Conservation (phyloP, 2,329 filamentous ascomycete genomes). For the Nemania sp. region DNA sequence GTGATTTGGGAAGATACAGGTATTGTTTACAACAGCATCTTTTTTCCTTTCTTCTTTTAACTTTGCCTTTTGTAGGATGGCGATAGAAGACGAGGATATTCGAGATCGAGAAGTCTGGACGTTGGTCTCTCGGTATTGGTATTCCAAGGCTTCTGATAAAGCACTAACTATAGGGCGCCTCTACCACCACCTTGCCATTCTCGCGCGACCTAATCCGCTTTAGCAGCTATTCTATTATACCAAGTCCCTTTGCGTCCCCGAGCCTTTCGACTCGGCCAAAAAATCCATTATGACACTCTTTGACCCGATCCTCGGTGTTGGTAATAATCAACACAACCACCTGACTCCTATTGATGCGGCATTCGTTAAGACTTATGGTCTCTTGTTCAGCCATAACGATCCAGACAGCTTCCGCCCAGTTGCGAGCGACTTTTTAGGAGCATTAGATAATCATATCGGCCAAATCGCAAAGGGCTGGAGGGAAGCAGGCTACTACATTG, state of each 20-base stretch:
- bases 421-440: slow-evolving; percentile 53
- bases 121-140: slow-evolving; percentile 80
- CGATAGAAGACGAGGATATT: slow-evolving; percentile 82
- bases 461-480: slow-evolving; percentile 56
- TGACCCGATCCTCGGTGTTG: slow-evolving; percentile 55
- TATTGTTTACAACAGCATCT: slow-evolving; percentile 13
- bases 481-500: slow-evolving; percentile 60
- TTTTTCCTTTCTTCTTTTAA: slow-evolving; percentile 13
- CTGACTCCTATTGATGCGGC: slow-evolving; percentile 57
- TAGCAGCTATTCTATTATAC: slow-evolving; percentile 75
- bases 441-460: slow-evolving; percentile 62
- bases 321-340: slow-evolving; percentile 40
- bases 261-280: slow-evolving; percentile 68
- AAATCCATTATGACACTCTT: slow-evolving; percentile 74
- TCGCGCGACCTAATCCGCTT: slow-evolving; percentile 70
- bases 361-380: slow-evolving; percentile 67
- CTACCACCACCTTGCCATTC: slow-evolving; percentile 85
- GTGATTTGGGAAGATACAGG: slow-evolving; percentile 78
- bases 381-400: slow-evolving; percentile 61
- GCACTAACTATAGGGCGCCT: slow-evolving; percentile 76
- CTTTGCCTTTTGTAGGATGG: no score
- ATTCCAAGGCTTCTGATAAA: slow-evolving; percentile 77
- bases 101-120: slow-evolving; percentile 81
- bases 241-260: slow-evolving; percentile 70
- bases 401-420: slow-evolving; percentile 52